Base-by-base conservation (phyloP, 805 yeast genomes). In the Lachancea sp. region DNA sequence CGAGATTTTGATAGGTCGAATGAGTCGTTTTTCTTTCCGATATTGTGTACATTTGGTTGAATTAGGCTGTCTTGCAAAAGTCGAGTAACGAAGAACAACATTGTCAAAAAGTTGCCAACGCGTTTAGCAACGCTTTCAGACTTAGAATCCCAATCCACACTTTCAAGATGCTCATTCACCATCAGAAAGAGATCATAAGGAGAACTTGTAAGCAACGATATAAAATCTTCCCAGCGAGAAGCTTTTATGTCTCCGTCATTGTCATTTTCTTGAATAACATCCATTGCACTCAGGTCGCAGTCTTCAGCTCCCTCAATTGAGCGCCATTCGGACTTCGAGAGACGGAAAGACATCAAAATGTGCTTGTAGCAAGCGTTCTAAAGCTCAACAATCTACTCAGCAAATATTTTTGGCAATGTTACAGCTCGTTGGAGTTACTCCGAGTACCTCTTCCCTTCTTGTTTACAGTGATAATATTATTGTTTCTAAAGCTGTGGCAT, bases 141-240 rank as follows among this genome's bases (percentile, higher is more conserved):
- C 34, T 55, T 55, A 2, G 47, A 29, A 35, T 59, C 63, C 64
- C 65, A 60, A 40, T 60, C 62, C 8, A 58, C 52, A 3, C 49
- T 21, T 21, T 47, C 55, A 3, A 55, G 18, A 13, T 42, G 32
- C 45, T 61, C 65, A 36, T 47, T 45, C 1, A 55, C 4, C 2
- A 36, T 24, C 25, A 60, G 13, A 12, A 48, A 42, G 40, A 55
- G 31, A 40, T 61, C 65, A 29, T 51, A 51, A 5, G 55, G 56
- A 8, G 50, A 47, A 3, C 40, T 42, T 5, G 41, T 35, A 3
- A 44, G 29, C 12, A 44, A 20, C 5, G 44, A 32, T 3, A 38
- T n/a, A n/a, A 46, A 17, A 33, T 40, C 29, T 25, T 40, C 40
- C 19, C 25, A n/a, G 25, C 34, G 33, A 9, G 28, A 17, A n/a